Conservation (phyloP, 352 stramenopile species). For the Globisporangium yorkense region DNA sequence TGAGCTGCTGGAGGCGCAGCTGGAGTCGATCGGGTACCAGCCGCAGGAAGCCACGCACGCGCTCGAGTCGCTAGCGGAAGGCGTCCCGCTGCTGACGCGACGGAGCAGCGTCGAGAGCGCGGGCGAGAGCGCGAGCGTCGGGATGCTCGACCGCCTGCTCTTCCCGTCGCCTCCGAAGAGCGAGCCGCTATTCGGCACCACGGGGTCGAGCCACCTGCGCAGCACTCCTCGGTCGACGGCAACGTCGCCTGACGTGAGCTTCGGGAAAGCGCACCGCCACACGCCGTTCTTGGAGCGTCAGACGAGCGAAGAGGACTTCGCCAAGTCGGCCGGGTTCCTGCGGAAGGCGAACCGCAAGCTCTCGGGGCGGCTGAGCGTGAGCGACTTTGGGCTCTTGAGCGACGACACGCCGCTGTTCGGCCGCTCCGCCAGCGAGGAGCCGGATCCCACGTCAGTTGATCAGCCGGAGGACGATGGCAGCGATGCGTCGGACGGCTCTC, state of each 20-base stretch:
- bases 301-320: constrained; percentile 56
- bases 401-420: constrained; percentile 16
- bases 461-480: constrained; percentile 7
- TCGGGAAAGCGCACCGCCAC: not conserved
- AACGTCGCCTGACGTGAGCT: constrained; percentile 1
- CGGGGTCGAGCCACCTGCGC: not conserved
- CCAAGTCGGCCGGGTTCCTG: constrained; percentile 60
- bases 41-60: constrained; percentile 22
- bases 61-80: constrained; percentile 32
- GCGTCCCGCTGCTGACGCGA: constrained; percentile 1
- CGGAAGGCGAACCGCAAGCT: constrained; percentile 48
- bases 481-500: not conserved
- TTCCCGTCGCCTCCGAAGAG: constrained; percentile 27
- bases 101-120: not conserved
- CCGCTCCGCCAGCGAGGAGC: not conserved
- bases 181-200: constrained; percentile 12
- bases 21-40: constrained; percentile 53
- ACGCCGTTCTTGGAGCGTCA: constrained; percentile 35
- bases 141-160: constrained; percentile 15
- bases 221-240: not conserved
- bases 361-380: constrained; percentile 61
- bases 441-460: not conserved
- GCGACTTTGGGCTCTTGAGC: constrained; percentile 65
- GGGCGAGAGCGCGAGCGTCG: constrained; percentile 3
- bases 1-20: constrained; percentile 33